Evolutionary conservation across 164 flowering plant species (phyloP).

Genomic region (Dillenia suffruticosa): DNA sequence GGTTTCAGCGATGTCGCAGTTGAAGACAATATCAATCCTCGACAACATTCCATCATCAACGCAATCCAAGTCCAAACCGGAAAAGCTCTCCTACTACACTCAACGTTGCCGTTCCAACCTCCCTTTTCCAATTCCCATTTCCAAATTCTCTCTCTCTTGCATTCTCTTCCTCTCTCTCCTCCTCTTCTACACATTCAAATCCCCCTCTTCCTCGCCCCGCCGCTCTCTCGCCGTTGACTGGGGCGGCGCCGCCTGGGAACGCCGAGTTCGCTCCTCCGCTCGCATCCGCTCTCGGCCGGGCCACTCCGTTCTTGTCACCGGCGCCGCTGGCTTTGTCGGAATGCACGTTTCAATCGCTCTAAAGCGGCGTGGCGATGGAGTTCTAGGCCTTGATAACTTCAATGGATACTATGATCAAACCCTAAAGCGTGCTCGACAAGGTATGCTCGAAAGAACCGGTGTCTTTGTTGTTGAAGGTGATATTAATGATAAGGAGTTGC

Average conservation of each 20-base stretch:
- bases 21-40: constrained; percentile 18
- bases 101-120: constrained; percentile 16
- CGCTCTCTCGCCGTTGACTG: constrained; percentile 17
- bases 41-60: constrained; percentile 32
- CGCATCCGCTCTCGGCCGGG: constrained; percentile 4
- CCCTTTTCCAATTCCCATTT: constrained; percentile 12
- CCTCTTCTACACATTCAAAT: constrained; percentile 20
- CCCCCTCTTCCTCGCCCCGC: constrained; percentile 16
- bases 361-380: constrained; percentile 25
- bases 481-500: constrained; percentile 22
- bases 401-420: constrained; percentile 22
- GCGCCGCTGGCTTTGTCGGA: constrained; percentile 13
- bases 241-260: constrained; percentile 19
- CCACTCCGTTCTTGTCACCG: constrained; percentile 19
- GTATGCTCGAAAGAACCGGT: constrained; percentile 9
- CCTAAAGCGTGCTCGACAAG: constrained; percentile 13
- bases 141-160: constrained; percentile 3
- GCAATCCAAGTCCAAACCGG: constrained; percentile 42
- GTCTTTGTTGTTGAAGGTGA: constrained; percentile 25
- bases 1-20: neutral
- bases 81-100: constrained; percentile 15
- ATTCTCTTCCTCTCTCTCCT: constrained; percentile 34
- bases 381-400: constrained; percentile 25
- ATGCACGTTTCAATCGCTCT: constrained; percentile 19
- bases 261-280: constrained; percentile 20